These are phyloP conservation scores for Fusarium albidum DNA, from an alignment of 2,329 filamentous ascomycete genomes.

Conservation along the genomic window DNA sequence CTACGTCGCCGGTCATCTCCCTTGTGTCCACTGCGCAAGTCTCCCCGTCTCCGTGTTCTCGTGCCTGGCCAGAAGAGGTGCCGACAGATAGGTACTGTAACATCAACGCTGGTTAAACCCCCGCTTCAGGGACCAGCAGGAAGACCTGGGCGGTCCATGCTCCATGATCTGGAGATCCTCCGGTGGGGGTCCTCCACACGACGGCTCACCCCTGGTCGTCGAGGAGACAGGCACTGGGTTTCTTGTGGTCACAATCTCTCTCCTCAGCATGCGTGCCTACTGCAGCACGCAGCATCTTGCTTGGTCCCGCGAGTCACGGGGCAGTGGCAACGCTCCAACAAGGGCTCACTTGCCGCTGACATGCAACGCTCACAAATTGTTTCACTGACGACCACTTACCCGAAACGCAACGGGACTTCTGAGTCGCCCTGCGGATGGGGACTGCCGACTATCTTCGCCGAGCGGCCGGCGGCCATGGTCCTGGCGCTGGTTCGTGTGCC, in stretches of 20 bases:
- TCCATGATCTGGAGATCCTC: conserved; percentile 20
- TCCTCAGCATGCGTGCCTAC: conserved; percentile 15
- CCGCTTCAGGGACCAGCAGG: conserved; percentile 7
- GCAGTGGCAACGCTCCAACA: background rate
- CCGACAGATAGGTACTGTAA: conserved; percentile 3
- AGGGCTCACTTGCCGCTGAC: background rate
- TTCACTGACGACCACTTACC: conserved; percentile 19
- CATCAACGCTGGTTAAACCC: conserved; percentile 15
- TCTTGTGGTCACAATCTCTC: conserved; percentile 15
- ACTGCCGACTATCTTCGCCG: conserved; percentile 21
- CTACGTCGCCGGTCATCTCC: background rate
- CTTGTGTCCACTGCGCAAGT: background rate
- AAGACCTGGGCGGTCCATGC: conserved; percentile 3
- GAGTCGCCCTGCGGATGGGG: conserved; percentile 6
- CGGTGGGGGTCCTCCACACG: conserved; percentile 22
- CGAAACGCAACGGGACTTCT: conserved; percentile 20
- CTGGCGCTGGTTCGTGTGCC: conserved; percentile 19
- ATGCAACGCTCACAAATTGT: background rate
- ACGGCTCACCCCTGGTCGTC: conserved; percentile 5
- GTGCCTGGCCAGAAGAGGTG: background rate
- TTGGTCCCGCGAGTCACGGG: background rate
- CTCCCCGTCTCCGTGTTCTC: background rate
- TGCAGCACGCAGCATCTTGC: conserved; percentile 4
- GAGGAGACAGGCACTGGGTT: conserved; percentile 18
- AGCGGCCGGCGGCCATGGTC: conserved; percentile 35